Conservation (phyloP, 768 basidiomycete genomes). For the Tricholomella constricta region DNA sequence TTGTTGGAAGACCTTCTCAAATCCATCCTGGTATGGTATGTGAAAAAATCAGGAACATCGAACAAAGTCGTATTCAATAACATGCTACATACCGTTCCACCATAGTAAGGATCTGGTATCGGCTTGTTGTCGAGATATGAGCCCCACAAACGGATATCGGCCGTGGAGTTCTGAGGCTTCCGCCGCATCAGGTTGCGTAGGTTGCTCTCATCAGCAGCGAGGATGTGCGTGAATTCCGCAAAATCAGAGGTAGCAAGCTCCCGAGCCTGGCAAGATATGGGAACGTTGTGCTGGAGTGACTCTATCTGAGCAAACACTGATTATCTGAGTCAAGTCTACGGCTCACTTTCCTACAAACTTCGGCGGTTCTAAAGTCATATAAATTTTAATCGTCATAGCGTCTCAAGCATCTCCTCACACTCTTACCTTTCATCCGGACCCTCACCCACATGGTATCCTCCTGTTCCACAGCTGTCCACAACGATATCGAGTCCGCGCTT, state of each 20-base stretch:
- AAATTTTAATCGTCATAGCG: background rate
- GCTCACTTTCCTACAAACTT: conserved; percentile 70
- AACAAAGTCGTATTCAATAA: too few species aligned
- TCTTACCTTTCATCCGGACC: conserved; percentile 78
- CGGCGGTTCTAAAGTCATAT: conserved; percentile 50
- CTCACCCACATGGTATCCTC: conserved; percentile 81
- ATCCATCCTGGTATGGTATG: conserved; percentile 50
- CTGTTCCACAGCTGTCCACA: conserved; percentile 87
- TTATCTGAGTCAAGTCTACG: background rate
- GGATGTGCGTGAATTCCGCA: conserved; percentile 74
- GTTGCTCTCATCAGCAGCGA: conserved; percentile 83
- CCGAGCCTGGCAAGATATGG: conserved; percentile 71
- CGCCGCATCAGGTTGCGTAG: conserved; percentile 59
- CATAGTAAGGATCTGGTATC: conserved; percentile 88
- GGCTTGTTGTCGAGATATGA: conserved; percentile 69
- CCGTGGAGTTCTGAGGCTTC: conserved; percentile 52
- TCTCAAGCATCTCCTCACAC: background rate
- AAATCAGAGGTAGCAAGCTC: conserved; percentile 72
- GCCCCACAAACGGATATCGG: conserved; percentile 77
- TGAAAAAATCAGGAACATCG: background rate
- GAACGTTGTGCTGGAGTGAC: conserved; percentile 63
- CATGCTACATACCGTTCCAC: conserved; percentile 51
- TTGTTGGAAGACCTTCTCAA: conserved; percentile 78
- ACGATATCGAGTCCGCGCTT: conserved; percentile 65
- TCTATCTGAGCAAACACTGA: background rate